Conservation (phyloP, 2,329 filamentous ascomycete genomes). For the Didymella pomorum region DNA sequence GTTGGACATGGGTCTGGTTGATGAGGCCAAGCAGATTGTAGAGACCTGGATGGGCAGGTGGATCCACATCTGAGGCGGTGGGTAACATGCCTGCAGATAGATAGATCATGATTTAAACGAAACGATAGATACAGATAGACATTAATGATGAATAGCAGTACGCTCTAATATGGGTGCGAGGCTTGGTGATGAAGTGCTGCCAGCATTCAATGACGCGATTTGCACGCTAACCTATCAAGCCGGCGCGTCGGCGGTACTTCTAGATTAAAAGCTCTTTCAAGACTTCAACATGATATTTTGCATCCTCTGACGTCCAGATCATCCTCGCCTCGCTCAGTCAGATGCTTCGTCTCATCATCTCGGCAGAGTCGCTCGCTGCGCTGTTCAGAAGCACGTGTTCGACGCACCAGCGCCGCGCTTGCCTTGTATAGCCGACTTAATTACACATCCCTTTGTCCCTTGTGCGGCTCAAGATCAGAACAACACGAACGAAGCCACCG, state of each 20-base stretch:
- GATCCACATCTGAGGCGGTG: conserved; percentile 53
- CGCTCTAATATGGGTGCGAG: not conserved
- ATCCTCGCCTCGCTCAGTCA: not conserved
- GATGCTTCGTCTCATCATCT: no score
- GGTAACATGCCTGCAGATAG: no score
- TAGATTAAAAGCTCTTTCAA: not conserved
- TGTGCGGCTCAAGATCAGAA: not conserved
- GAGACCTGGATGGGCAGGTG: conserved; percentile 74
- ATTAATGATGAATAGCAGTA: not conserved
- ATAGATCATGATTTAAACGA: not conserved
- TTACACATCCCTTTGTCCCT: not conserved
- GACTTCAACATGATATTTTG: not conserved
- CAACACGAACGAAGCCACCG: not conserved
- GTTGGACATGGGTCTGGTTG: conserved; percentile 70
- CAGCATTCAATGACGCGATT: conserved; percentile 10
- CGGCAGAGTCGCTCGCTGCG: not conserved
- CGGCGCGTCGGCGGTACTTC: not conserved
- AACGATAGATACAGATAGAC: not conserved
- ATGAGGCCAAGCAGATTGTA: conserved; percentile 71
- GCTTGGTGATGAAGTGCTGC: conserved; percentile 1
- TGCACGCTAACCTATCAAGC: conserved; percentile 3
- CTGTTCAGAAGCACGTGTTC: not conserved
- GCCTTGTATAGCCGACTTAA: conserved; percentile 6
- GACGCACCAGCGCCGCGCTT: not conserved
- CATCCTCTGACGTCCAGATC: not conserved